Evolutionary conservation across 495 filamentous ascomycete species (phyloP).

Genomic region (Neurospora tetrasperma): DNA sequence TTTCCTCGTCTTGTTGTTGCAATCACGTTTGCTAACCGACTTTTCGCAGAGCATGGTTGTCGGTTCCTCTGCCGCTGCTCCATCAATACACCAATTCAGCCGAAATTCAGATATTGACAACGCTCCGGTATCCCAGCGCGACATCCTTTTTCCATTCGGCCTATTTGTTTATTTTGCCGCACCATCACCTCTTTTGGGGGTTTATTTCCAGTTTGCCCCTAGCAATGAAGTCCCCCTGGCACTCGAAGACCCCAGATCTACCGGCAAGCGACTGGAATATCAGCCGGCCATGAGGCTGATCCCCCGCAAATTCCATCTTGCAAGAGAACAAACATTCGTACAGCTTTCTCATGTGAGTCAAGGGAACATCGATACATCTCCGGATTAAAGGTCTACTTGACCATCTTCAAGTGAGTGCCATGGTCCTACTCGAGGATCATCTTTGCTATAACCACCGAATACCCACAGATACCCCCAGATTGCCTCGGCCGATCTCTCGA

Average conservation of each 20-base stretch:
- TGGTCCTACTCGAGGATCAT: neutral
- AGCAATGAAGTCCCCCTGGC: neutral
- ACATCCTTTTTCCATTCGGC: neutral
- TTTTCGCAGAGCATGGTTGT: neutral
- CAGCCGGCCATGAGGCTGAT: slow-evolving; percentile 19
- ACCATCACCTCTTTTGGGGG: slow-evolving; percentile 15
- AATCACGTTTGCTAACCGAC: neutral
- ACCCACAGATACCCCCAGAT: neutral
- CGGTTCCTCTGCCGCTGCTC: neutral
- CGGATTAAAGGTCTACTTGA: neutral
- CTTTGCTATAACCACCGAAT: neutral
- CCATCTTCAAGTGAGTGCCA: neutral
- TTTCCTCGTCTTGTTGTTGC: neutral
- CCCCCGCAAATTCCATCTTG: neutral
- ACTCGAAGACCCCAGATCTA: slow-evolving; percentile 17
- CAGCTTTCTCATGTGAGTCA: neutral
- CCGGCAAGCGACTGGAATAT: slow-evolving; percentile 18
- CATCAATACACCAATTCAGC: neutral
- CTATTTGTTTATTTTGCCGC: slow-evolving; percentile 16
- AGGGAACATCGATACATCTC: neutral
- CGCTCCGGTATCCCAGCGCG: neutral
- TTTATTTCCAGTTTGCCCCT: slow-evolving; percentile 3
- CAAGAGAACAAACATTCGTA: neutral
- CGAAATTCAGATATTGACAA: neutral
- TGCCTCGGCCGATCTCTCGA: neutral